Evolutionary conservation across 257 asterid species (phyloP), one percentile per base, ranked within the genome.

Genomic region (Linderniella brevidens): DNA sequence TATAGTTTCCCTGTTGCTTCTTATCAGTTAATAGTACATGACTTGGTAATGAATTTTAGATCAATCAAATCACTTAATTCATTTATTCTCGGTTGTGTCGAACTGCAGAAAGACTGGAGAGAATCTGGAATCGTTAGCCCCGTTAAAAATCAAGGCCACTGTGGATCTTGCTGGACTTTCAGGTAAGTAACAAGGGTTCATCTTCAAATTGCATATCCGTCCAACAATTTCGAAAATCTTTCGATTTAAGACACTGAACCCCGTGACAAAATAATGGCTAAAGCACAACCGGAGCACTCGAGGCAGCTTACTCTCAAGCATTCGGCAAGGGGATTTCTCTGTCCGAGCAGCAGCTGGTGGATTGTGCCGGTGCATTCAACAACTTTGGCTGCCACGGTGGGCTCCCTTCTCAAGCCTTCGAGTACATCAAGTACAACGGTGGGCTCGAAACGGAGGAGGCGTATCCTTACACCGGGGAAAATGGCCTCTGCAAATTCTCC

Each of bases 111-210:
- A 67, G 94, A 90, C 63, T 90, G 99, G 99, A 81, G 94, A 73
- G 56, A 66, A 66, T 43, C 62, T 67, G 93, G 92, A 56, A 85
- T 85, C 52, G 96, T 90, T 13, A 81, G 83, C 72, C 96, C 93
- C 1, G 76, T 90, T 39, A 90, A 90, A 65, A 35, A 62, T 46
- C 99, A 90, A 67, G 96, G 99, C 46, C 51, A 53, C 29, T 90
- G 96, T 57, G 99, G 99, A 65, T 90, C 96, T 67, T 85, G 96
- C 73, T 90, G 99, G 96, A 81, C 99, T 63, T 90, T 85, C 77
- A 90, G 96, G 96, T 80, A 36, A 62, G n/a, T 25, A 25, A 25
- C 4, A 25, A 25, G 4, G 4, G 6, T 25, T 3, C 32, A 2
- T 25, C 4, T 25, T 6, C 32, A 25, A 25, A 25, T 25, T 25